phyloP scores from a whole-genome alignment of 805 yeast genomes.

The Isabelozyma pseudorhagii region DNA sequence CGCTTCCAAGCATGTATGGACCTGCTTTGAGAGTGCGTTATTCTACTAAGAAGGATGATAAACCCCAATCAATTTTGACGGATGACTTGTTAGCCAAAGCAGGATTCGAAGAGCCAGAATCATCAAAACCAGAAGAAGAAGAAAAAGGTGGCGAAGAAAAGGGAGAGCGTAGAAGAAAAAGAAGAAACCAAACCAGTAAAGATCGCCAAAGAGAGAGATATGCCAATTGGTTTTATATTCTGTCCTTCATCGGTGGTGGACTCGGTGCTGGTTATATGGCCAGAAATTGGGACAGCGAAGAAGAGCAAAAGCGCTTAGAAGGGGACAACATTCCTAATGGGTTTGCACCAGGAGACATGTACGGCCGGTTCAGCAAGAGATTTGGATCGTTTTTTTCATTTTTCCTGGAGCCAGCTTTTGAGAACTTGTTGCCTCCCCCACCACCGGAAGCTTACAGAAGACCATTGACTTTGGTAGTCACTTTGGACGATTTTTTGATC shows the following conservation, averaged over 20 bases:
- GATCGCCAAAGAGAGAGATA: constrained; percentile 81
- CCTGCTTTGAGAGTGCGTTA: neutral
- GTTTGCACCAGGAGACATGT: constrained; percentile 60
- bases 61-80: constrained; percentile 56
- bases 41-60: constrained; percentile 5
- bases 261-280: constrained; percentile 64
- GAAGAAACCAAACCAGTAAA: constrained; percentile 58
- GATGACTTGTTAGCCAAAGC: constrained; percentile 83
- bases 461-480: constrained; percentile 85
- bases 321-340: constrained; percentile 61
- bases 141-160: constrained; percentile 10
- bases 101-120: constrained; percentile 59
- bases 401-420: constrained; percentile 91
- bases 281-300: constrained; percentile 83
- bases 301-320: constrained; percentile 53
- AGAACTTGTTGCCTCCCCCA: constrained; percentile 90
- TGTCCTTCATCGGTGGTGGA: constrained; percentile 50
- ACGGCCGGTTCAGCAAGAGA: constrained; percentile 68
- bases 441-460: constrained; percentile 88
- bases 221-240: constrained; percentile 69
- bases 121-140: constrained; percentile 11
- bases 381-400: constrained; percentile 71
- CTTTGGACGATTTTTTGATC: constrained; percentile 84
- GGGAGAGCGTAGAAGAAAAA: constrained; percentile 35
- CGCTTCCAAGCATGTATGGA: neutral